phyloP scores from a whole-genome alignment of 805 yeast species.

The Wickerhamomyces pijperi region DNA sequence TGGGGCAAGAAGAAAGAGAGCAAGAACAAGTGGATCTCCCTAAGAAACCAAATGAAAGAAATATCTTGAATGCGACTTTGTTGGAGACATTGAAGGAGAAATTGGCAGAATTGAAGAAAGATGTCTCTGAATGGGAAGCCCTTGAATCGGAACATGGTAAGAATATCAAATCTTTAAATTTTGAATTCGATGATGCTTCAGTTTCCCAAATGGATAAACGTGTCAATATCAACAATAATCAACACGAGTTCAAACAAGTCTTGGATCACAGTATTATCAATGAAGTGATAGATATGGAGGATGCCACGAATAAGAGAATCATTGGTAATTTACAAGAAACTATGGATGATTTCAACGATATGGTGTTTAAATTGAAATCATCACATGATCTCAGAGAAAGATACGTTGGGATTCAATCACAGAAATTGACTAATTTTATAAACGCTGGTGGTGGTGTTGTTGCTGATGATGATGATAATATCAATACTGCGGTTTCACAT shows the following conservation, averaged over 20 bases:
- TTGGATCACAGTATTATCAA: slow-evolving; percentile 9
- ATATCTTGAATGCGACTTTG: slow-evolving; percentile 37
- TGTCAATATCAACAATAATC: slow-evolving; percentile 13
- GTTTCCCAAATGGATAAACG: slow-evolving; percentile 1
- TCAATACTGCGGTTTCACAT: too few species aligned
- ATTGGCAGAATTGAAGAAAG: slow-evolving; percentile 31
- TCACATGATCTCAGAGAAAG: slow-evolving; percentile 10
- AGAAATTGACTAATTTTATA: slow-evolving; percentile 24
- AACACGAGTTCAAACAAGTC: slow-evolving; percentile 17
- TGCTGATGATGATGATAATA: slow-evolving; percentile 34
- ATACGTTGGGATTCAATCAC: slow-evolving; percentile 27
- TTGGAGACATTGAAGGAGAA: slow-evolving; percentile 34
- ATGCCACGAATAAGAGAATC: slow-evolving; percentile 7
- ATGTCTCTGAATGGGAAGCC: slow-evolving; percentile 36
- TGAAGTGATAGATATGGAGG: slow-evolving; percentile 8
- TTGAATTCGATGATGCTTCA: slow-evolving; percentile 3
- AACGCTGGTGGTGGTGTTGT: slow-evolving; percentile 14
- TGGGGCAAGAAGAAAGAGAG: slow-evolving; percentile 16
- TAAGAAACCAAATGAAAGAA: slow-evolving; percentile 43
- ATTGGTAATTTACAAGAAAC: slow-evolving; percentile 8
- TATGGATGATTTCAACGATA: slow-evolving; percentile 13
- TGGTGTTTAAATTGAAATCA: slow-evolving; percentile 13
- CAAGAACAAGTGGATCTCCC: slow-evolving; percentile 19
- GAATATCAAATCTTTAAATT: slow-evolving; percentile 4
- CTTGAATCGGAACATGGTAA: slow-evolving; percentile 5